phyloP scores from a whole-genome alignment of 768 basidiomycete genomes.

The Pleurotus ostreatus region DNA sequence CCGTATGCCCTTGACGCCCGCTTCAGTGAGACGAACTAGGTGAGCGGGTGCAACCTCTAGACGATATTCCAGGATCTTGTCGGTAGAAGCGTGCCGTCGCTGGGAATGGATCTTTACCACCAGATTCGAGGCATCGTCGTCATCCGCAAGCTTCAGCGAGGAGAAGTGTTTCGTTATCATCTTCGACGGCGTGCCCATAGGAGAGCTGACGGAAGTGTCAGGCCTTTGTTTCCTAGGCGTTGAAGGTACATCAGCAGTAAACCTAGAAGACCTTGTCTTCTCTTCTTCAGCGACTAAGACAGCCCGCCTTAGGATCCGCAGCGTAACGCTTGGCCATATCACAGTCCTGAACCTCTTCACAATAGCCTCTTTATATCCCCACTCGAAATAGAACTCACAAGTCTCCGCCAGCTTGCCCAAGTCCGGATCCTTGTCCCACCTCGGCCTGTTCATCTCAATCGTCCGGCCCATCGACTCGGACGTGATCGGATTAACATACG shows the following conservation, averaged over 20 bases:
- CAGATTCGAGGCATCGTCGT: constrained; percentile 33
- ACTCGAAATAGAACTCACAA: constrained; percentile 89
- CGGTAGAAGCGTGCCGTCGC: constrained; percentile 68
- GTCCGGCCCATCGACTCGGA: constrained; percentile 53
- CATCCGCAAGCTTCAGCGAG: constrained; percentile 28
- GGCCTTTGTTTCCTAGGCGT: constrained; percentile 36
- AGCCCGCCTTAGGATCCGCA: constrained; percentile 66
- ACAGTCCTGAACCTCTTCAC: constrained; percentile 81
- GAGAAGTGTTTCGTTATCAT: constrained; percentile 57
- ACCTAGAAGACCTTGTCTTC: neutral
- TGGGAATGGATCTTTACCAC: constrained; percentile 64
- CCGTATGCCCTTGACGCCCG: constrained; percentile 63
- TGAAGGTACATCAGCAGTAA: constrained; percentile 15
- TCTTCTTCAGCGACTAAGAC: constrained; percentile 45
- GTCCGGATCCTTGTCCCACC: constrained; percentile 59
- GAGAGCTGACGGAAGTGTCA: constrained; percentile 17
- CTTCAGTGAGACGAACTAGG: constrained; percentile 61
- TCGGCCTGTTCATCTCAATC: constrained; percentile 30
- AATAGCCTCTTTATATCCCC: constrained; percentile 82
- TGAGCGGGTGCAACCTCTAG: constrained; percentile 68
- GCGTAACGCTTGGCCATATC: constrained; percentile 72
- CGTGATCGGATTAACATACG: constrained; percentile 77
- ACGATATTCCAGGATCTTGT: constrained; percentile 72
- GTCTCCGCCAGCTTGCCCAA: constrained; percentile 67
- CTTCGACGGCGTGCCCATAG: constrained; percentile 47